Conservation (phyloP, 176 grass and related monocot genomes). For the Alloteropsis semialata region DNA sequence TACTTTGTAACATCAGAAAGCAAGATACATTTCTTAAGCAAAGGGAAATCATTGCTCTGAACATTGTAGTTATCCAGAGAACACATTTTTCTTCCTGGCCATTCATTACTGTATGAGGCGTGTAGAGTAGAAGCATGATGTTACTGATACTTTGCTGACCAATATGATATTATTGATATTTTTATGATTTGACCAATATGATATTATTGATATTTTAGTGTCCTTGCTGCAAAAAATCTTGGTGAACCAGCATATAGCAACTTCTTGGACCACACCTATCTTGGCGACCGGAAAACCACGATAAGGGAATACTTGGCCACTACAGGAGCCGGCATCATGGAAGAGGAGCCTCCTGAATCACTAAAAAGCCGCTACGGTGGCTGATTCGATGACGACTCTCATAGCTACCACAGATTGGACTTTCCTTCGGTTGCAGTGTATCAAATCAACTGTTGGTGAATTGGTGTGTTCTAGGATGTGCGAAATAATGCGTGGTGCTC, state of each 20-base stretch:
- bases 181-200: neutral
- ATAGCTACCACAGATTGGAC: neutral
- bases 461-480: neutral
- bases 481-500: conserved; percentile 33
- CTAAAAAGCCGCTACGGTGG: conserved; percentile 80
- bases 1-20: conserved; percentile 15
- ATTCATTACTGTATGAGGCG: conserved; percentile 1
- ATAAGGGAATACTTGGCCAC: conserved; percentile 64
- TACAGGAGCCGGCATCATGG: conserved; percentile 71
- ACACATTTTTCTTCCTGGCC: neutral
- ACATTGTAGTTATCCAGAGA: conserved; percentile 18
- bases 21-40: conserved; percentile 20
- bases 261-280: conserved; percentile 89
- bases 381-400: conserved; percentile 4
- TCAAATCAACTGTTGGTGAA: neutral
- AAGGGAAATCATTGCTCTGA: conserved; percentile 20
- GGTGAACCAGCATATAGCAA: conserved; percentile 66
- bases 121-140: neutral
- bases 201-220: conserved; percentile 47
- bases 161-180: neutral
- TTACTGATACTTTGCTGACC: neutral
- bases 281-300: conserved; percentile 70
- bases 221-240: conserved; percentile 85
- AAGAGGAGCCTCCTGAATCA: conserved; percentile 77
- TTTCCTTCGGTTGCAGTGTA: neutral